These are phyloP conservation scores for Erysimum cheiranthoides DNA, from an alignment of 345 rosid species.

Conservation along the genomic window DNA sequence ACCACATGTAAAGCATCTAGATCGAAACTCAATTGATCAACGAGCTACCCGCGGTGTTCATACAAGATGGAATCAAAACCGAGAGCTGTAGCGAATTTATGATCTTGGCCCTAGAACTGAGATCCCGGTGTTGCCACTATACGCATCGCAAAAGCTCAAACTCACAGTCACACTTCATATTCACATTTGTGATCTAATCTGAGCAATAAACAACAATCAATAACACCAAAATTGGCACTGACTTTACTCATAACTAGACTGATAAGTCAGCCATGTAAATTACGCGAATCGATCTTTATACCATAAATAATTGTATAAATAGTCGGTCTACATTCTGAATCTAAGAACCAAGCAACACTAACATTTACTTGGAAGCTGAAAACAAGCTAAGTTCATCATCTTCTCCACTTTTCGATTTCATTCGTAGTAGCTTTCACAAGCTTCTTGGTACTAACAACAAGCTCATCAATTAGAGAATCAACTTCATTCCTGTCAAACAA, in stretches of 20 bases:
- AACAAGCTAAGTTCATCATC: conserved; percentile 48
- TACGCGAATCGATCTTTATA: neutral
- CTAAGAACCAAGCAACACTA: conserved; percentile 14
- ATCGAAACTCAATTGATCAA: neutral
- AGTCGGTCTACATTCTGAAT: neutral
- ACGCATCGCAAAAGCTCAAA: neutral
- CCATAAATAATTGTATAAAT: conserved; percentile 25
- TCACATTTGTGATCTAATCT: neutral
- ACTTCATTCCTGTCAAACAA: conserved; percentile 61
- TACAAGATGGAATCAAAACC: neutral
- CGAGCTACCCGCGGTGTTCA: neutral
- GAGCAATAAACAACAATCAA: neutral
- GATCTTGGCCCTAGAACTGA: neutral
- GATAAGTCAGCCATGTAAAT: neutral
- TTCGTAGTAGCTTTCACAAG: conserved; percentile 65
- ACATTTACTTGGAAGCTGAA: conserved; percentile 9
- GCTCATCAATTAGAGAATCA: conserved; percentile 65
- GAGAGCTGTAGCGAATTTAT: neutral
- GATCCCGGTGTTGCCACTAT: neutral
- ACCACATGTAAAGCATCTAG: neutral
- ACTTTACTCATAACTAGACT: conserved; percentile 7
- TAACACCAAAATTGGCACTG: neutral
- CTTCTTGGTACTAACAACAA: conserved; percentile 68
- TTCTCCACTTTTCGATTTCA: conserved; percentile 89
- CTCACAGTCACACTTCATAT: neutral